Conservation (phyloP, 768 basidiomycete species). For the Hydnomerulius pinastri region DNA sequence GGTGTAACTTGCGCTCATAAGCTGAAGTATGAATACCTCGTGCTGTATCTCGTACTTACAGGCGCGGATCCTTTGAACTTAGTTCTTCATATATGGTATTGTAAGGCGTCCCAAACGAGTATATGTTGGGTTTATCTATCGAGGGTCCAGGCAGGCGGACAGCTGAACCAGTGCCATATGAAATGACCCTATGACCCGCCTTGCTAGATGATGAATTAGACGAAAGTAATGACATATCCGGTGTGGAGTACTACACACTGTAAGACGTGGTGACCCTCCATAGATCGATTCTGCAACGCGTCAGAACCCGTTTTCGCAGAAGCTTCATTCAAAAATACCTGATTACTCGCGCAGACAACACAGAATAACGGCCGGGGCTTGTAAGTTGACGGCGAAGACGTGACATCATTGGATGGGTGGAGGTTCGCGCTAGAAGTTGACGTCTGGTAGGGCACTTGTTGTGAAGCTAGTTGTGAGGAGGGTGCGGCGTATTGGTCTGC, state of each 20-base stretch:
- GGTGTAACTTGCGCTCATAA: constrained; percentile 63
- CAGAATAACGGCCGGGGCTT: constrained; percentile 87
- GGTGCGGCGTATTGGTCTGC: constrained; percentile 8
- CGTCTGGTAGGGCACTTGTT: constrained; percentile 18
- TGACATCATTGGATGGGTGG: constrained; percentile 6
- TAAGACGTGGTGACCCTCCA: constrained; percentile 95
- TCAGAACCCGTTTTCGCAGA: constrained; percentile 11
- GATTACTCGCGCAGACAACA: constrained; percentile 99
- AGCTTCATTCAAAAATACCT: constrained; percentile 49
- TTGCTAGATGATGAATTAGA: constrained; percentile 55
- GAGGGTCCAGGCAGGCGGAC: constrained; percentile 95
- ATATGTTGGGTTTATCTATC: constrained; percentile 97
- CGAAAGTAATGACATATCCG: not conserved
- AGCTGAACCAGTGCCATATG: constrained; percentile 95
- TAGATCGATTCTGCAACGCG: constrained; percentile 80
- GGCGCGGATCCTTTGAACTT: constrained; percentile 71
- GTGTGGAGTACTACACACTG: constrained; percentile 54
- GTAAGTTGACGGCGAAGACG: constrained; percentile 34
- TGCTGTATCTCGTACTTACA: constrained; percentile 54
- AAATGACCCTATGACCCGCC: constrained; percentile 89
- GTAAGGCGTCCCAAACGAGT: constrained; percentile 95
- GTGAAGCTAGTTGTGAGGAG: constrained; percentile 9
- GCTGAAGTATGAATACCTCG: constrained; percentile 6
- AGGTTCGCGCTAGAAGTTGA: constrained; percentile 9
- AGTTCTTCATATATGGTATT: constrained; percentile 94